phyloP scores from a whole-genome alignment of 345 rosid species.

The Trapa bicornis region DNA sequence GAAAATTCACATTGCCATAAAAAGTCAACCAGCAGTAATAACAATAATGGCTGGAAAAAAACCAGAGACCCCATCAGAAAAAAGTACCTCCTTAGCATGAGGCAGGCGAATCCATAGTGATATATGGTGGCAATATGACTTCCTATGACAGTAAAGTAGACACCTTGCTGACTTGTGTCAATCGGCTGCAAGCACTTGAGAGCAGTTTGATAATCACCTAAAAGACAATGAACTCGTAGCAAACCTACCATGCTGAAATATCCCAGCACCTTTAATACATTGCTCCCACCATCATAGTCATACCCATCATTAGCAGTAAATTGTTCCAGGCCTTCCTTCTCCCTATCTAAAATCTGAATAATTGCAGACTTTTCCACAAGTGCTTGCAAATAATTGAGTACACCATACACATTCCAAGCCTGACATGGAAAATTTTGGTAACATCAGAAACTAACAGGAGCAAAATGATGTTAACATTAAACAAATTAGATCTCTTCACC shows the following conservation, averaged over 20 bases:
- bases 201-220: constrained; percentile 93
- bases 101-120: constrained; percentile 93
- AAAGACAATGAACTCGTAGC: constrained; percentile 85
- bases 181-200: constrained; percentile 85
- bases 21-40: neutral
- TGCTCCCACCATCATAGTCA: constrained; percentile 91
- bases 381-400: constrained; percentile 97
- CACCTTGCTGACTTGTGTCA: constrained; percentile 93
- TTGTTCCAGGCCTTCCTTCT: constrained; percentile 82
- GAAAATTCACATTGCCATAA: neutral
- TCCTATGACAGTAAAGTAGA: constrained; percentile 81
- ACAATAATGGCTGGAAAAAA: neutral
- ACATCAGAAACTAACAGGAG: neutral
- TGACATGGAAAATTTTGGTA: constrained; percentile 6
- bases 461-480: neutral
- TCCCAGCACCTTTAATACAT: constrained; percentile 90
- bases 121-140: constrained; percentile 88
- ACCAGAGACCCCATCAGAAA: neutral
- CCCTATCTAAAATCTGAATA: constrained; percentile 77
- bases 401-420: constrained; percentile 99
- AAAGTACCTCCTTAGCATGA: constrained; percentile 79
- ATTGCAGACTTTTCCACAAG: constrained; percentile 85
- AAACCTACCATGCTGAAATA: constrained; percentile 96
- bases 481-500: neutral
- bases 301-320: constrained; percentile 96